Conservation (phyloP, 495 filamentous ascomycete species). For the Hypoxylon intermedium region DNA sequence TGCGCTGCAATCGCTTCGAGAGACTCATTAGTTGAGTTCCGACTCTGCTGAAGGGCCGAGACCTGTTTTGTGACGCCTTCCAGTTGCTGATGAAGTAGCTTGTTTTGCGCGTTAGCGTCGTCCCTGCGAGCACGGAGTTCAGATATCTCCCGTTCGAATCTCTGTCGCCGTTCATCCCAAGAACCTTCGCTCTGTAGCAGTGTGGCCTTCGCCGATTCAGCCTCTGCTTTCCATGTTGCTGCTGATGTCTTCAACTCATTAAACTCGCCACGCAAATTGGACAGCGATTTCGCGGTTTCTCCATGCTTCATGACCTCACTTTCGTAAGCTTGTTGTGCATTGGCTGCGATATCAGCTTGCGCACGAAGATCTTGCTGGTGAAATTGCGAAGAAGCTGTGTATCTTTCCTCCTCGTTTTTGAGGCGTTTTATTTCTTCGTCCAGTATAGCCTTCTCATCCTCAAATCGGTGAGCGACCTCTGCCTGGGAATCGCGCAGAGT, state of each 20-base stretch:
- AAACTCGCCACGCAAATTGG: slow-evolving; percentile 76
- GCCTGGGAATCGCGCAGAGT: slow-evolving; percentile 76
- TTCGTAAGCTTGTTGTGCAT: slow-evolving; percentile 95
- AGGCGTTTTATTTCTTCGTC: slow-evolving; percentile 80
- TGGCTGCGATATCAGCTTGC: slow-evolving; percentile 90
- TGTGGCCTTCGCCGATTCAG: slow-evolving; percentile 79
- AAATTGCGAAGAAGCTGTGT: slow-evolving; percentile 74
- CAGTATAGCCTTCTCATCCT: slow-evolving; percentile 78
- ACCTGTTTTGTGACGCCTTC: slow-evolving; percentile 83
- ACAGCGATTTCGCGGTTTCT: slow-evolving; percentile 83
- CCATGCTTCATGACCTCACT: slow-evolving; percentile 92
- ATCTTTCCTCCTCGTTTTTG: slow-evolving; percentile 84
- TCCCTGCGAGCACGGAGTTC: slow-evolving; percentile 80
- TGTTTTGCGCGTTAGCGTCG: slow-evolving; percentile 84
- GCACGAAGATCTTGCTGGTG: slow-evolving; percentile 90
- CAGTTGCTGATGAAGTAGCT: slow-evolving; percentile 84
- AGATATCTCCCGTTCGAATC: slow-evolving; percentile 80
- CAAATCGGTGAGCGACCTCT: slow-evolving; percentile 72
- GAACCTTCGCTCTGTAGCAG: slow-evolving; percentile 82
- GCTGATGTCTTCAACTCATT: slow-evolving; percentile 81
- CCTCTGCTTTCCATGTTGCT: slow-evolving; percentile 72
- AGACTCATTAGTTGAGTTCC: slow-evolving; percentile 59
- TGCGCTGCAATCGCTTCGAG: slow-evolving; percentile 38
- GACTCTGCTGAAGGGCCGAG: slow-evolving; percentile 73
- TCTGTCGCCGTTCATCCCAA: slow-evolving; percentile 80